phyloP scores from a whole-genome alignment of 495 filamentous ascomycete species.

The Chaetomium tenue region DNA sequence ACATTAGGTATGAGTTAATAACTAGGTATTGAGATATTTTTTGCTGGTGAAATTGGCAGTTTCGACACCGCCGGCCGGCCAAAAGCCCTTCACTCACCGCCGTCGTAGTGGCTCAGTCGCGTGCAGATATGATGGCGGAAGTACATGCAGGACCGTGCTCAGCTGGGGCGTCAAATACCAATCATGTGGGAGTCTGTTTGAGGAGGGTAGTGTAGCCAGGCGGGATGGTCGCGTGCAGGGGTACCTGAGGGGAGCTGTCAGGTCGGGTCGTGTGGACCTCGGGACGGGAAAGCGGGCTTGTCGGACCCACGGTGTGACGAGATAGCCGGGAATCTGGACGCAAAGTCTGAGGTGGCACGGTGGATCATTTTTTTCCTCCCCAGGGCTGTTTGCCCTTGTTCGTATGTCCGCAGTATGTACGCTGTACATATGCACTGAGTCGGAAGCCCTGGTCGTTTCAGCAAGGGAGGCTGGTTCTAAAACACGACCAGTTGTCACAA shows the following conservation, averaged over 20 bases:
- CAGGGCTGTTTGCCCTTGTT: not conserved
- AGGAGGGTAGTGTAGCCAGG: not conserved
- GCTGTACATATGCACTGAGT: not conserved
- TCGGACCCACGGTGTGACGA: not conserved
- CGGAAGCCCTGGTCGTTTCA: not conserved
- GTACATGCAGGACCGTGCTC: not conserved
- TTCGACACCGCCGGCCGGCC: no score
- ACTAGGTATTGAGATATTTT: no score
- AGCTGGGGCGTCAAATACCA: not conserved
- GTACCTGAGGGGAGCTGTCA: not conserved
- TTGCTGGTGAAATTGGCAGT: no score
- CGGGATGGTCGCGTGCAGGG: not conserved
- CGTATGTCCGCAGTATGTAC: not conserved
- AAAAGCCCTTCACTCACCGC: not conserved
- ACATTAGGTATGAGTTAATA: no score
- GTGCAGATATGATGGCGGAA: not conserved
- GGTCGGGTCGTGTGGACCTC: not conserved
- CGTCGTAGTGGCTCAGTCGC: not conserved
- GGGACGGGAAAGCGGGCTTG: slow-evolving; percentile 4
- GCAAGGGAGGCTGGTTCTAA: not conserved
- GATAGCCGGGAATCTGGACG: not conserved
- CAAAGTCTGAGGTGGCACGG: not conserved
- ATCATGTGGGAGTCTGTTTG: slow-evolving; percentile 5
- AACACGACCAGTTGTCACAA: not conserved
- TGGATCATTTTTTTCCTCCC: not conserved